Base-by-base conservation (phyloP, 1,139 yeast genomes). In the Citeromyces hawaiiensis region DNA sequence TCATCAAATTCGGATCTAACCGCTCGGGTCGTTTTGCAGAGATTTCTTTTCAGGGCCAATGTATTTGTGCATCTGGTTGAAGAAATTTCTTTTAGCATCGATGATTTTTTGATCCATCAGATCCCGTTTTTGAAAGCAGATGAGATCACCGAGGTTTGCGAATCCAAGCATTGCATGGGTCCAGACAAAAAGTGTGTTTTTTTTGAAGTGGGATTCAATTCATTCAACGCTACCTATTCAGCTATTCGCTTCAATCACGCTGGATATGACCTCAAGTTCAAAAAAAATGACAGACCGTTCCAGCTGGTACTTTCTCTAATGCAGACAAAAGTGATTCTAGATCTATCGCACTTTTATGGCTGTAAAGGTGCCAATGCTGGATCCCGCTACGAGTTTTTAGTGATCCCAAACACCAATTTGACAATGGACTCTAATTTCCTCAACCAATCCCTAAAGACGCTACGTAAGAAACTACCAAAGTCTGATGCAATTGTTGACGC, bases 191-290 rank as follows among this genome's bases (percentile, higher is more conserved):
- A 23, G 19, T 37, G 67, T 63, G 3, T 49, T 39, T 13, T 62
- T 57, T 17, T 53, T 60, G 36, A 63, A 55, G 32, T 45, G 55
- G 36, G 46, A 45, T 16, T 55, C 56, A 40, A 66, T 60, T 45
- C 64, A 61, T 2, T 50, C 51, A 6, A 64, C 2, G 48, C 64
- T 34, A 63, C 62, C 45, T 46, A 61, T 16, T 51, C 59, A 14
- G 57, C 63, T 41, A 44, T 71, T 21, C 47, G 53, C 18, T 48
- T 55, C 10, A 56, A 55, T 35, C 60, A 70, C 9, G 76, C 86
- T 1, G 88, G 87, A 0, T 80, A 66, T 51, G 79, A 77, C 42
- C 62, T 77, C 3, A 51, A 68, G 14, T 80, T 73, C 49, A 61
- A 64, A 31, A 63, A 69, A 9, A 52, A 56, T 2, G 86, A 79